Evolutionary conservation across 2,329 filamentous ascomycete genomes (phyloP).

Genomic region (Penicillium sp.): DNA sequence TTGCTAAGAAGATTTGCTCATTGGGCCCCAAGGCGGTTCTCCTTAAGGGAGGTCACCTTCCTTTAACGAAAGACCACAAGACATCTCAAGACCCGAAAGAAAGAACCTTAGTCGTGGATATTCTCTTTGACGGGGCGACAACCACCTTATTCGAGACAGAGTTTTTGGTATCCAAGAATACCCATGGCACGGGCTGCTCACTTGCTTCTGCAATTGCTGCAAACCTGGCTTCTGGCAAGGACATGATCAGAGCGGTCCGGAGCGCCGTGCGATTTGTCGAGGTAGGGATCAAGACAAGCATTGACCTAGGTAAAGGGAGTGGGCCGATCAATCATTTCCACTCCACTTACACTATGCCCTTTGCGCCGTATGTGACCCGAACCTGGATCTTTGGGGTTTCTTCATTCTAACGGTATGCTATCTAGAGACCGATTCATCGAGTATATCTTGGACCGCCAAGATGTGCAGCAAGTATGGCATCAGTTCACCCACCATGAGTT

Average conservation of each 20-base stretch:
- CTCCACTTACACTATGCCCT: conserved; percentile 59
- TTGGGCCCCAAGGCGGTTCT: conserved; percentile 78
- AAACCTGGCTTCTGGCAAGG: conserved; percentile 55
- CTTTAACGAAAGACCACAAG: conserved; percentile 63
- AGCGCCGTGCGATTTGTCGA: conserved; percentile 60
- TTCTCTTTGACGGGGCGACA: conserved; percentile 65
- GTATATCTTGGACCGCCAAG: conserved; percentile 72
- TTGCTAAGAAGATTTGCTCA: conserved; percentile 64
- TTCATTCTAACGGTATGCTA: neutral
- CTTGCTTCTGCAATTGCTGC: conserved; percentile 73
- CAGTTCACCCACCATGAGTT: conserved; percentile 79
- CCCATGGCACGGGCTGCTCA: conserved; percentile 92
- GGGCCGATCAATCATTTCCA: conserved; percentile 69
- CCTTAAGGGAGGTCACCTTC: conserved; percentile 87
- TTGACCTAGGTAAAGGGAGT: conserved; percentile 56
- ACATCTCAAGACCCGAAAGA: conserved; percentile 60
- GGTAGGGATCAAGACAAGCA: conserved; percentile 58
- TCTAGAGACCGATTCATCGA: conserved; percentile 73
- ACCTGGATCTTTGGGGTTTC: neutral
- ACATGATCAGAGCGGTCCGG: conserved; percentile 52
- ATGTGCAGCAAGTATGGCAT: conserved; percentile 73
- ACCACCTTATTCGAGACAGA: conserved; percentile 64
- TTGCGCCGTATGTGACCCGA: conserved; percentile 49
- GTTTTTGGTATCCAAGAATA: conserved; percentile 73
- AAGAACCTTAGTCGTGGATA: conserved; percentile 68